Conservation (phyloP, 164 flowering plant species). For the Macadamia tetraphylla region DNA sequence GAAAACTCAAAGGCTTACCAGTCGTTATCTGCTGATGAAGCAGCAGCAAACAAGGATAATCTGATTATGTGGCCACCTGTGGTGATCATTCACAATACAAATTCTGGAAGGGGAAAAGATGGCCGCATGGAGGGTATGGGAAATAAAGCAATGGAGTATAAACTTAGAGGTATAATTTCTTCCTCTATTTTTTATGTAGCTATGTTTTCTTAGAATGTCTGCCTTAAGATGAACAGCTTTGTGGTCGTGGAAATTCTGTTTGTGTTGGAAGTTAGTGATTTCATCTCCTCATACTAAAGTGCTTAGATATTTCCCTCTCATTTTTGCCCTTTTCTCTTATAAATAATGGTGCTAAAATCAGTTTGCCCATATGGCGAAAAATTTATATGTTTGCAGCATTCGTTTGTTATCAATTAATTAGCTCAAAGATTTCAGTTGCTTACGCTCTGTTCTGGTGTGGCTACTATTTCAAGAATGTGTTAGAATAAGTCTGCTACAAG, state of each 20-base stretch:
- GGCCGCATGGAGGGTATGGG: slow-evolving; percentile 96
- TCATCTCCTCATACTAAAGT: background rate
- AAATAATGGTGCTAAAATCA: background rate
- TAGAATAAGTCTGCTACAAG: too few species aligned
- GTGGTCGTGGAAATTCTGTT: background rate
- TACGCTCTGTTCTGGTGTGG: too few species aligned
- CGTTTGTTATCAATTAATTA: too few species aligned
- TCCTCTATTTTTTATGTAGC: background rate
- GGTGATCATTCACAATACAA: slow-evolving; percentile 83
- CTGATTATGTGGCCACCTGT: slow-evolving; percentile 91
- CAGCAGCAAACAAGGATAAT: slow-evolving; percentile 69
- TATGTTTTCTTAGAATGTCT: background rate
- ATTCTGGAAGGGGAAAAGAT: slow-evolving; percentile 74
- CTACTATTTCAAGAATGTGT: too few species aligned
- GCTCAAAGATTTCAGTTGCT: too few species aligned
- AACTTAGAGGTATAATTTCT: slow-evolving; percentile 70
- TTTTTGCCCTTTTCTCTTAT: background rate
- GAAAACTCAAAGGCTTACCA: slow-evolving; percentile 77
- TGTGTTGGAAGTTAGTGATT: background rate
- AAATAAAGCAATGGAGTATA: slow-evolving; percentile 84
- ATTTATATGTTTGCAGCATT: too few species aligned
- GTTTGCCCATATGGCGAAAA: too few species aligned
- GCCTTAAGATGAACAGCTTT: background rate
- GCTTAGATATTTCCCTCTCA: background rate
- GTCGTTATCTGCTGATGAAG: slow-evolving; percentile 64